Base-by-base conservation (phyloP, 2,329 filamentous ascomycete species). In the Aspergillus sp. region DNA sequence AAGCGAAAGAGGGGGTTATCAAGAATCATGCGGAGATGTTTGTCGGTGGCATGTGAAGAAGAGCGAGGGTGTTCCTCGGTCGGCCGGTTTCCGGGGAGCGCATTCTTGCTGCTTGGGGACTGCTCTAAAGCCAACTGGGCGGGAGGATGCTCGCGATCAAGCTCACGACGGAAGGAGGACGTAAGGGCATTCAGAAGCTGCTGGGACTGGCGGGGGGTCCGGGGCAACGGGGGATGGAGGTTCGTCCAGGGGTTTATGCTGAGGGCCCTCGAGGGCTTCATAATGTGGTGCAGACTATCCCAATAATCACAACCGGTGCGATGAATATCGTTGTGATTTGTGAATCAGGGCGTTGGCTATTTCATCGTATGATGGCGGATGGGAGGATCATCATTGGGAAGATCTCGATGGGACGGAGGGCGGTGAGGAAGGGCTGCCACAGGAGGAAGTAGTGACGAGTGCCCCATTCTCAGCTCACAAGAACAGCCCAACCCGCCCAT, bases 121-220 rank as follows among this genome's bases (percentile, higher is more conserved):
- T 45, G 45, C 22, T 56, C 54, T 33, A 51, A 49, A 5, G 56
- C 48, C n/a, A 57, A 55, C 41, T 61, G 59, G n/a, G 65, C 62
- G 33, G 70, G 66, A 17, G 80, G 82, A 72, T 87, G 82, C 58
- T 83, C 80, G 53, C 76, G 78, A 65, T 89, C 85, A 42, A 89
- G 80, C 58, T 88, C 84, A 50, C 80, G 77, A 63, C 84, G 80
- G 70, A 89, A 89, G 12, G 85, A 88, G 41, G 79, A 80, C 20
- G 84, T 87, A 61, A 89, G 79, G 19, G 85, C 77, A 53, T 77
- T 80, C 41, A 89, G 79, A 7, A 89, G 76, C 64, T 84, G 81
- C 60, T 83, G 77, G 15, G 82, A 85, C 66, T 89, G 83, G 57
- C 79, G 79, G 4, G 80, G 76, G 24, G 79, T 83, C 15, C 86